A percentile compares a stretch with the other conserved stretches of the same genome.
Conservation (phyloP, 345 rosid genomes). For the Moricandia moricandioides region DNA sequence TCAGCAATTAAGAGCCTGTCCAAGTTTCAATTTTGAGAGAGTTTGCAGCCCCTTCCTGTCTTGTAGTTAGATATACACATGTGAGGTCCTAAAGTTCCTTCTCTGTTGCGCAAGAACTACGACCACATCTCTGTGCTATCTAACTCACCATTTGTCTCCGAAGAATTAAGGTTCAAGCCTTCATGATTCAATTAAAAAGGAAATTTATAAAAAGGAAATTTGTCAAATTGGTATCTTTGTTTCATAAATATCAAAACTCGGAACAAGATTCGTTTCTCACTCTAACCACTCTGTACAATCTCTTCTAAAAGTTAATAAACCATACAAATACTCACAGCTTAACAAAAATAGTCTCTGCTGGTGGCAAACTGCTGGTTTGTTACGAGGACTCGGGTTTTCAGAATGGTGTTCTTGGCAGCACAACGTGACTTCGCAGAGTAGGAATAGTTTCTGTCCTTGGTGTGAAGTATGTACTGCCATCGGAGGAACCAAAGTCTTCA, state of each 20-base stretch:
- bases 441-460: neutral
- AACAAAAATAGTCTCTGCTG: slow-evolving; percentile 2
- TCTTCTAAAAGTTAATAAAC: slow-evolving; percentile 13
- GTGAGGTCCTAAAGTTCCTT: neutral
- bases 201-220: neutral
- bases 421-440: neutral
- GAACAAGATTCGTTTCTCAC: slow-evolving; percentile 1
- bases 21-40: neutral
- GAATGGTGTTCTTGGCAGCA: neutral
- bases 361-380: slow-evolving; percentile 6
- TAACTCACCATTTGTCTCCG: neutral
- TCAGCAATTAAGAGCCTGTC: neutral
- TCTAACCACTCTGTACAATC: slow-evolving; percentile 8
- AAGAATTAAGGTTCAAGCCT: neutral
- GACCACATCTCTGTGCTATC: neutral
- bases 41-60: neutral
- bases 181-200: slow-evolving; percentile 1
- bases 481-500: slow-evolving; percentile 16
- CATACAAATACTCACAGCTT: neutral
- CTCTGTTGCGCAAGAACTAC: slow-evolving; percentile 4
- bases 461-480: neutral
- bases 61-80: neutral
- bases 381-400: neutral
- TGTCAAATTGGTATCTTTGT: neutral
- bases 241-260: neutral